Percentiles rank a stretch among this genome's conserved stretches.
Evolutionary conservation across 257 asterid genomes (phyloP).

Genomic region (Paulownia fortunei): DNA sequence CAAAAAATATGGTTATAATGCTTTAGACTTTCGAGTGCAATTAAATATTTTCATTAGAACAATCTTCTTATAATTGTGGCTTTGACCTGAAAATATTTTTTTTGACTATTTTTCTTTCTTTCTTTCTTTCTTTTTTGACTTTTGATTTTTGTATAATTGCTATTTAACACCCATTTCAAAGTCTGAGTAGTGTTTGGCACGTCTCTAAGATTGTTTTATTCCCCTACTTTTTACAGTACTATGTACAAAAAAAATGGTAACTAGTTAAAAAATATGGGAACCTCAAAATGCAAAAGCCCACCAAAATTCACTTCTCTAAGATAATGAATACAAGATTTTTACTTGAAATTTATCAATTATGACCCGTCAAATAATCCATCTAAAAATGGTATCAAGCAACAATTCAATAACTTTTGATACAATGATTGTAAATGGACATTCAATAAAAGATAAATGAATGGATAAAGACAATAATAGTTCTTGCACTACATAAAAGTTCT

Average conservation of each 20-base stretch:
- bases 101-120: background rate
- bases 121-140: background rate
- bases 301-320: background rate
- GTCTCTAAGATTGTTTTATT: background rate
- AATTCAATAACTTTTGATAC: no score
- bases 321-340: background rate
- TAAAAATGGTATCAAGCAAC: background rate
- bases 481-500: background rate
- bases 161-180: background rate
- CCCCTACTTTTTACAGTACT: no score
- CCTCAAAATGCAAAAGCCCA: background rate
- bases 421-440: no score
- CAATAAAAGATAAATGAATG: no score
- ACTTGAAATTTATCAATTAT: background rate
- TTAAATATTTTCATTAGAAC: background rate
- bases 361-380: background rate
- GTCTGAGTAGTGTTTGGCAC: background rate
- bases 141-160: background rate
- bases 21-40: background rate
- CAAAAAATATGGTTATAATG: background rate
- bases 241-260: no score
- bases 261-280: background rate
- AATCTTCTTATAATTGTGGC: background rate
- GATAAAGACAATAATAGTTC: background rate
- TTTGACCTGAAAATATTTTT: background rate